phyloP scores from a whole-genome alignment of 805 yeast species.

The Spathaspora sp. region DNA sequence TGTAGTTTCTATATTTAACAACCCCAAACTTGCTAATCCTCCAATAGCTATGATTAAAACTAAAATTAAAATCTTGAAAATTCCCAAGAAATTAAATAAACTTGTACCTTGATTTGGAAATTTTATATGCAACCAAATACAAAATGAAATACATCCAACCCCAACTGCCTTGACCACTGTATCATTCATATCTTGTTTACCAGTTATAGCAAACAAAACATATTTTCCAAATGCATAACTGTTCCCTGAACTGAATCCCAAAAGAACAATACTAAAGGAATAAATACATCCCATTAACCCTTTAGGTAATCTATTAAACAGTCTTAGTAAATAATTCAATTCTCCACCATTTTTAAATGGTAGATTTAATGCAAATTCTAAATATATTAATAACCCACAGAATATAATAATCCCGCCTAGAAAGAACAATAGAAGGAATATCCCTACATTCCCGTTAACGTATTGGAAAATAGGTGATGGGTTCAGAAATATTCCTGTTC shows the following conservation, averaged over 20 bases:
- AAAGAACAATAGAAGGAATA: conserved; percentile 30
- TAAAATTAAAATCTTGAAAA: conserved; percentile 50
- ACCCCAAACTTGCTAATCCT: conserved; percentile 31
- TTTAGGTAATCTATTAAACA: conserved; percentile 24
- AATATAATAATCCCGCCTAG: conserved; percentile 36
- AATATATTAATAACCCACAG: conserved; percentile 37
- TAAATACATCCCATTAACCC: conserved; percentile 37
- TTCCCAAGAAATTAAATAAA: conserved; percentile 52
- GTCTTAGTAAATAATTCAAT: conserved; percentile 35
- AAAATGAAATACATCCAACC: conserved; percentile 42
- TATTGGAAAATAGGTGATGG: conserved; percentile 39
- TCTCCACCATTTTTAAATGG: conserved; percentile 43
- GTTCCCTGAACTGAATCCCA: conserved; percentile 62
- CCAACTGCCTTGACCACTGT: conserved; percentile 47
- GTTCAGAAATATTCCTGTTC: conserved; percentile 41
- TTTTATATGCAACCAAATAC: conserved; percentile 44
- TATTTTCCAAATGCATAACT: conserved; percentile 65
- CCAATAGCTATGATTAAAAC: conserved; percentile 49
- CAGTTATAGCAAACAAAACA: conserved; percentile 36
- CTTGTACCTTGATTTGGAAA: conserved; percentile 49
- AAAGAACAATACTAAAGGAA: conserved; percentile 53
- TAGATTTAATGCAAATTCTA: conserved; percentile 37
- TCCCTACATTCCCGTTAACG: conserved; percentile 33
- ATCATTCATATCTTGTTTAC: conserved; percentile 18
- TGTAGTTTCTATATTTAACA: conserved; percentile 18